Evolutionary conservation across 352 stramenopile species (phyloP).

Genomic region (Phytophthora sansomeana): DNA sequence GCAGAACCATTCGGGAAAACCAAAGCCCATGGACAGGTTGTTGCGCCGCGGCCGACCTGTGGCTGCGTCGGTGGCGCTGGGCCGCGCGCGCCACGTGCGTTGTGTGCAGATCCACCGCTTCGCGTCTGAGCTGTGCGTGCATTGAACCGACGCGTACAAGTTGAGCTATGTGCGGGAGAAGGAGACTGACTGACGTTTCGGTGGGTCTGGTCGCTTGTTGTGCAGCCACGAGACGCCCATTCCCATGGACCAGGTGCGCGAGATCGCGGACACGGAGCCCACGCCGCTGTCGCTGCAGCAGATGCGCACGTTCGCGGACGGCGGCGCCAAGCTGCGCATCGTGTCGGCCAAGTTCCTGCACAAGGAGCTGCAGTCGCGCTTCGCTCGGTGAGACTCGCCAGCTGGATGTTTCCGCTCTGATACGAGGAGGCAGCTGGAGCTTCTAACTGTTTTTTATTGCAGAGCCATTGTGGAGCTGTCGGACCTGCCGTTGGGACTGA

Average conservation of each 20-base stretch:
- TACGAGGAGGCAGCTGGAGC: no score
- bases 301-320: conserved; percentile 82
- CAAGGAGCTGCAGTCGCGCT: conserved; percentile 82
- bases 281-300: conserved; percentile 82
- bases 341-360: conserved; percentile 77
- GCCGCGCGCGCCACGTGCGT: background rate
- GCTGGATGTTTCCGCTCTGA: no score
- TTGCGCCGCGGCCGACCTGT: conserved; percentile 7
- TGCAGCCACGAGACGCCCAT: conserved; percentile 42
- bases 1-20: conserved; percentile 22
- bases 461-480: conserved; percentile 74
- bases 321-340: conserved; percentile 64
- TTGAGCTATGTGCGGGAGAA: background rate
- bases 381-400: conserved; percentile 59
- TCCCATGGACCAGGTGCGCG: conserved; percentile 70
- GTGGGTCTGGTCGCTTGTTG: conserved; percentile 16
- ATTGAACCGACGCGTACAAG: background rate
- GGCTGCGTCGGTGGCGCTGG: background rate
- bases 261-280: conserved; percentile 58
- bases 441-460: conserved; percentile 7
- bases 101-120: conserved; percentile 19
- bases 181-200: conserved; percentile 26
- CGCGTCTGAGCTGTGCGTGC: conserved; percentile 22
- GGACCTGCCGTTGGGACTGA: conserved; percentile 75
- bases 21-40: conserved; percentile 4